Base-by-base conservation (phyloP, 2,329 filamentous ascomycete genomes). In the Monosporascus sp. region DNA sequence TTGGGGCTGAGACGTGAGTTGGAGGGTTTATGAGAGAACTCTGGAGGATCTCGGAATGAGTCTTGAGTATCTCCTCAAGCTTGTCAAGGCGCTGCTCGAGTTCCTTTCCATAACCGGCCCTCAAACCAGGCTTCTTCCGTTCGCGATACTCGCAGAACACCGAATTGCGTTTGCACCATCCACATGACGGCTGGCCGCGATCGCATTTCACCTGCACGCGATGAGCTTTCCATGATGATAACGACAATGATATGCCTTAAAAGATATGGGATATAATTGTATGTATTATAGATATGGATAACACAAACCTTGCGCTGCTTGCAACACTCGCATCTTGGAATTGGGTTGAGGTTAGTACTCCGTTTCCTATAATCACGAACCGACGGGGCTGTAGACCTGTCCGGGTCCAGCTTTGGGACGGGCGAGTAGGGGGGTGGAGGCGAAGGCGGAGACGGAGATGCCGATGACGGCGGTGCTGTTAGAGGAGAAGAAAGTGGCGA, bases 261-360 rank as follows among this genome's bases (percentile, higher is more conserved):
- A n/a, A 51, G 47, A 44, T 34, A 14, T 45, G 39, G 31, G 44
- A 46, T 41, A 36, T 15, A 14, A 41, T 17, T 31, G 18, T n/a
- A 14, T 39, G 39, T 41, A 27, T 22, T 24, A 37, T 42, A 47
- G 47, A 41, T 18, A 9, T 22, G 37, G 25, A 7, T 17, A 55
- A 38, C 39, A 63, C 68, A 51, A 71, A 90, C 88, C 77, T 92
- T 93, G 73, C 89, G 77, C 69, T 88, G 84, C 71, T 92, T 91
- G 74, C 88, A 90, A 49, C 88, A 78, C 71, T 92, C 89, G 65
- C 89, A 86, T 64, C 84, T 86, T 69, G 65, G 63, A 47, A 68
- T 58, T 11, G 54, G 36, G 50, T 57, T 55, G 11, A 51, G 51
- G 62, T 77, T 69, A 76, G 75, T 62, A 50, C 34, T 60, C 60